These are phyloP conservation scores for Pestalotiopsis sp. DNA, from an alignment of 2,329 filamentous ascomycete genomes.

Conservation along the genomic window DNA sequence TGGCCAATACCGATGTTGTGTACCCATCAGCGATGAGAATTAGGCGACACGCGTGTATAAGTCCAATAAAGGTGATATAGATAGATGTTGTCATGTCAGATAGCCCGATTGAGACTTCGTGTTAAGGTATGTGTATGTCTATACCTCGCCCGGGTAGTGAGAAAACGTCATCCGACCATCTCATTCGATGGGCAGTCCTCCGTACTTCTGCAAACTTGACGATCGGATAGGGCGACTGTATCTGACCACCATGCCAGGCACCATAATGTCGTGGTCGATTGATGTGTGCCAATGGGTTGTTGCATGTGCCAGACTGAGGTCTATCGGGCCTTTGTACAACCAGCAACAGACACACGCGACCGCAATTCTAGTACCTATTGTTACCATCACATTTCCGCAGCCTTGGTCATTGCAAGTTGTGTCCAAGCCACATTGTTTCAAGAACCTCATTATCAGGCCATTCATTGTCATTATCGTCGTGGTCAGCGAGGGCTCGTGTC, in stretches of 20 bases:
- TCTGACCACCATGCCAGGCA: background rate
- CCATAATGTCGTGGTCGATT: background rate
- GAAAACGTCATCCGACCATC: too few species aligned
- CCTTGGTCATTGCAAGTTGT: slow-evolving; percentile 1
- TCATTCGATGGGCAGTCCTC: too few species aligned
- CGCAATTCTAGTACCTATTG: background rate
- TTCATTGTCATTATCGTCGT: slow-evolving; percentile 8
- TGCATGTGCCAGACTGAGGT: background rate
- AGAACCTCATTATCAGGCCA: slow-evolving; percentile 1
- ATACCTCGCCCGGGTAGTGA: too few species aligned
- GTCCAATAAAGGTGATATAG: background rate
- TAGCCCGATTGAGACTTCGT: too few species aligned
- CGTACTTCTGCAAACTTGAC: too few species aligned
- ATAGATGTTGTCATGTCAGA: too few species aligned
- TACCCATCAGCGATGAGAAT: background rate
- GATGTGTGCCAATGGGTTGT: background rate
- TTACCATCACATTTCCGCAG: background rate
- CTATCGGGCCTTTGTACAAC: background rate
- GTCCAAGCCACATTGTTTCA: slow-evolving; percentile 8
- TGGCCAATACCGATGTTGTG: background rate
- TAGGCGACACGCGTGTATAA: background rate
- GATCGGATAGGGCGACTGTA: background rate
- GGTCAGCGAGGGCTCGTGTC: background rate
- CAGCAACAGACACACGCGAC: background rate
- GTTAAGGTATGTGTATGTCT: too few species aligned